Percentiles rank a stretch among this genome's conserved stretches.
Conservation (phyloP, 1,139 yeast genomes). For the Protomyces pachydermus region DNA sequence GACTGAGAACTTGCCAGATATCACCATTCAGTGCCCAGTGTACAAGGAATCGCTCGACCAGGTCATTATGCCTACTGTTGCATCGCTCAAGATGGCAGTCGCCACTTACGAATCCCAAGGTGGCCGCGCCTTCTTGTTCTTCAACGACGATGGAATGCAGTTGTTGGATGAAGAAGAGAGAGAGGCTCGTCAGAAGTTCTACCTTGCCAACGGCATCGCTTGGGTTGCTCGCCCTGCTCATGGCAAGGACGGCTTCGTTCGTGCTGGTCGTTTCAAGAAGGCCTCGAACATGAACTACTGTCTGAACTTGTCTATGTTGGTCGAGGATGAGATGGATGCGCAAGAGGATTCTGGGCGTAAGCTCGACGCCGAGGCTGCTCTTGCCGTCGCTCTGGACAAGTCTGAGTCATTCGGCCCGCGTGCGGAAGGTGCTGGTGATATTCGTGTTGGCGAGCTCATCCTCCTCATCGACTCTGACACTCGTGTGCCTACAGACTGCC, state of each 20-base stretch:
- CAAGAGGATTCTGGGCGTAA: not conserved
- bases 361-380: not conserved
- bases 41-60: constrained; percentile 28
- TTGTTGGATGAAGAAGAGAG: not conserved
- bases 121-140: constrained; percentile 25
- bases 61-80: constrained; percentile 25
- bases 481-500: constrained; percentile 29
- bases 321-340: constrained; percentile 27
- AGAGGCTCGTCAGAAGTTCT: constrained; percentile 19
- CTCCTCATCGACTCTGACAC: constrained; percentile 30
- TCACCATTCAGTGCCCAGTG: constrained; percentile 30
- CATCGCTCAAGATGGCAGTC: constrained; percentile 15
- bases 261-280: constrained; percentile 21
- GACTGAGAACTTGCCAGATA: constrained; percentile 27
- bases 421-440: constrained; percentile 28
- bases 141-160: constrained; percentile 29
- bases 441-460: constrained; percentile 30
- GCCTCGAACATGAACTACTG: constrained; percentile 5
- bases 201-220: constrained; percentile 27
- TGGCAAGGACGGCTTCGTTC: constrained; percentile 28
- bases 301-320: constrained; percentile 27
- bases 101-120: constrained; percentile 27
- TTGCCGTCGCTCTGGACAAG: not conserved
- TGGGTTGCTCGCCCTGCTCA: constrained; percentile 30
- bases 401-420: constrained; percentile 7